Evolutionary conservation across 176 grass and related monocot genomes (phyloP), one percentile per base, ranked within the genome.

Genomic region (Oryza meyeriana): DNA sequence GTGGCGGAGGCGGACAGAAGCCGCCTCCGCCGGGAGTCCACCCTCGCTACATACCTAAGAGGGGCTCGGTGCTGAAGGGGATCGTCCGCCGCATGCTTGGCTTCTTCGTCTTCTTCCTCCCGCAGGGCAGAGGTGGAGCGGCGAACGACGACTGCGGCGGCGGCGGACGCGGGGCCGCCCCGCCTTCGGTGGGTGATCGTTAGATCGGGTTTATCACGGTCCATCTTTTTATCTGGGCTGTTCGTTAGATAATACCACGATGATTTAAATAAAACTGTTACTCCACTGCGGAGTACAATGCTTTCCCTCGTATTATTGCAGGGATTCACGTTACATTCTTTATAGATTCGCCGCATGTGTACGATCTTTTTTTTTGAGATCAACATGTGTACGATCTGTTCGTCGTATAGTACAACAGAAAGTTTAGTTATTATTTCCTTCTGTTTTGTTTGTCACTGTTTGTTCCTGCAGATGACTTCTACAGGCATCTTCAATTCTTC

Each of bases 11-110:
- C 16, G 5, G 4, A 25, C 14, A 35, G 72, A 22, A 75, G 70
- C 20, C 33, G 28, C 17, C 71, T 45, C 58, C 45, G 61, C 27
- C 61, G 42, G n/a, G n/a, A 5, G 57, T 66, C 17, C 76, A 84
- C 66, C 83, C 41, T 27, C 87, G 87, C 65, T 81, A 81, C 72
- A 0, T 89, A 34, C 87, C 87, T 1, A 44, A 12, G 72, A 76
- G 83, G 64, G 87, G 87, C 4, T 22, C 57, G 11, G 87, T 89
- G 78, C 83, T 89, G 72, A 89, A 72, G 72, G 2, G 72, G 57
- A 58, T 72, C 64, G 26, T 85, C 0, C 42, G 57, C 41, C 41
- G 71, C 7, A 10, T 75, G 41, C 72, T 85, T 28, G 50, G 41
- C 71, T 18, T 72, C 79, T 8, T 76, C 44, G 18, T 77, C 55